Evolutionary conservation across 1,139 yeast genomes (phyloP).

Genomic region (Hemisphaericaspora xylanilytica): DNA sequence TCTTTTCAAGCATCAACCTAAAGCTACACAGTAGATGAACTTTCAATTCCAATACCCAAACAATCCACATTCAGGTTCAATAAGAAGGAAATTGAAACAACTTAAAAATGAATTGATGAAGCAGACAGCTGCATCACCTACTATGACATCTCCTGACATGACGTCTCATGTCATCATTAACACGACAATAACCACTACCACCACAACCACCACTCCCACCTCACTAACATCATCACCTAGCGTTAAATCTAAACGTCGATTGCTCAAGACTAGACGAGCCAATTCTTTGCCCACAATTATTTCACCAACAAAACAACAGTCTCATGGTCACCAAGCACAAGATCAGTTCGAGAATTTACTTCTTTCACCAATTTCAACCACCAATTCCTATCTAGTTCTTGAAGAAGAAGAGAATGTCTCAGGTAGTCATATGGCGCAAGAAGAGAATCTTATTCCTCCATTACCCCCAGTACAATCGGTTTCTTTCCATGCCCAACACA

Average conservation of each 20-base stretch:
- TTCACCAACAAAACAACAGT: neutral
- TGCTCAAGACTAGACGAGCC: slow-evolving; percentile 1
- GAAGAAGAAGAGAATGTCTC: slow-evolving; percentile 1
- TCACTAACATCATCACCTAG: neutral
- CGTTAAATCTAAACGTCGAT: neutral
- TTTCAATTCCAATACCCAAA: slow-evolving; percentile 5
- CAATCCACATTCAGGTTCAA: neutral
- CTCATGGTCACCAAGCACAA: neutral
- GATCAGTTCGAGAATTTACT: neutral
- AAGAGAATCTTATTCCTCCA: slow-evolving; percentile 9
- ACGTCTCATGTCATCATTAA: too few relatives aligned
- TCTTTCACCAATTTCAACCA: slow-evolving; percentile 2
- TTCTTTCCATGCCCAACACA: slow-evolving; percentile 3
- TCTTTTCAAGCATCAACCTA: neutral
- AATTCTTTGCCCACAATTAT: neutral
- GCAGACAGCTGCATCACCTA: neutral
- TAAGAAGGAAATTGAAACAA: slow-evolving; percentile 2
- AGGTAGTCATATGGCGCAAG: neutral
- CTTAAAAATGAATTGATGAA: slow-evolving; percentile 2
- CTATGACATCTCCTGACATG: neutral
- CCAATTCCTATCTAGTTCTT: neutral
- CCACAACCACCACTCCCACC: neutral
- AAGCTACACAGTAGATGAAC: slow-evolving; percentile 4
- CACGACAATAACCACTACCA: neutral
- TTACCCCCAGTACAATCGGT: slow-evolving; percentile 6